Conservation (phyloP, 768 basidiomycete species). For the Kwoniella sp. region DNA sequence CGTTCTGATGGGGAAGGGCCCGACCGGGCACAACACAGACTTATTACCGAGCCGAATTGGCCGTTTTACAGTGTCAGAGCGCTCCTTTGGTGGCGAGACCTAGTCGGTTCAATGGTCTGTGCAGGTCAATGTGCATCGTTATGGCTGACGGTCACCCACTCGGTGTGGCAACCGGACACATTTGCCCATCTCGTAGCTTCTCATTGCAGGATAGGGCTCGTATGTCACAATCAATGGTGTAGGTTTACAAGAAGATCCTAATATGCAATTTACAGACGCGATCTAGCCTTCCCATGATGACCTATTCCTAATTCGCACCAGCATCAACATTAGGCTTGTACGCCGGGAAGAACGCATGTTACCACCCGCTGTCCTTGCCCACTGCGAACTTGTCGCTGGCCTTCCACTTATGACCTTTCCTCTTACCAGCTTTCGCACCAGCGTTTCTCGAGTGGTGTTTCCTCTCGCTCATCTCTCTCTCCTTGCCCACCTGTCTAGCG, state of each 20-base stretch:
- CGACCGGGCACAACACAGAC: neutral
- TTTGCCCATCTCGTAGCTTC: no score
- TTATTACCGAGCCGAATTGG: neutral
- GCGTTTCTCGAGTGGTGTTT: slow-evolving; percentile 33
- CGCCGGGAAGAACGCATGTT: neutral
- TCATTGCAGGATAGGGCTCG: no score
- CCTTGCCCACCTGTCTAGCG: slow-evolving; percentile 27
- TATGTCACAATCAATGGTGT: no score
- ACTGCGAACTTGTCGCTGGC: slow-evolving; percentile 42
- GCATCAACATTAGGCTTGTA: neutral
- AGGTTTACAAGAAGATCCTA: no score
- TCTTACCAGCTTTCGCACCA: slow-evolving; percentile 41
- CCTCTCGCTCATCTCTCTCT: slow-evolving; percentile 33
- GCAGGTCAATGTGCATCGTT: no score
- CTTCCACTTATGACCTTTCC: slow-evolving; percentile 56
- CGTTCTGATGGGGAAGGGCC: neutral
- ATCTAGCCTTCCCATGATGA: neutral
- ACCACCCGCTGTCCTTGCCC: slow-evolving; percentile 42
- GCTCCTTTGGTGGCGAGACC: no score
- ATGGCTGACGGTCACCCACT: no score
- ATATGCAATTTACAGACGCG: no score
- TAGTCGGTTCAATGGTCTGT: no score
- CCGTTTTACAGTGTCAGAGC: no score
- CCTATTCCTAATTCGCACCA: no score
- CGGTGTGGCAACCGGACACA: no score